Evolutionary conservation across 306 rosid species (phyloP).

Genomic region (Malus sylvestris): DNA sequence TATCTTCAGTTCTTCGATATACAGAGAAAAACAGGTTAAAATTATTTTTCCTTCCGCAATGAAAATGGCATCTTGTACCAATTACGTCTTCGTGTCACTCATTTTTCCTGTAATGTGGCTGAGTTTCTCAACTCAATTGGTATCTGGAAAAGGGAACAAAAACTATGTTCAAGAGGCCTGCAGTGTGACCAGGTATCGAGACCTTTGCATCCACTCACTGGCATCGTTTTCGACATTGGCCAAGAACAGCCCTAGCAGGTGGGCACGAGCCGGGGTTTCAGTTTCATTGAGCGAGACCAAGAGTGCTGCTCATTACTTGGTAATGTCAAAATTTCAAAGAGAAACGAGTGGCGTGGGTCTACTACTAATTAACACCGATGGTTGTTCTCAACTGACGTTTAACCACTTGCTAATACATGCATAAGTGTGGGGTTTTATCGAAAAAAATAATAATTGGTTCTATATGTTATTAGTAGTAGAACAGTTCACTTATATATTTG

Average conservation of each 20-base stretch:
- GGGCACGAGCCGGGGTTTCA: slow-evolving; percentile 69
- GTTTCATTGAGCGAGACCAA: slow-evolving; percentile 48
- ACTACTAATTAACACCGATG: too few species aligned
- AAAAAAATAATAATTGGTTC: too few species aligned
- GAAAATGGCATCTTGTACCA: neutral
- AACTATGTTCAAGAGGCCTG: slow-evolving; percentile 53
- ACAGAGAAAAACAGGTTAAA: neutral
- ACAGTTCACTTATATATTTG: neutral
- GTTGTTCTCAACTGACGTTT: too few species aligned
- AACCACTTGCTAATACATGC: too few species aligned
- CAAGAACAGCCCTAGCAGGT: slow-evolving; percentile 44
- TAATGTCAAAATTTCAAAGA: neutral
- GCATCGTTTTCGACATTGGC: slow-evolving; percentile 40
- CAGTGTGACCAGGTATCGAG: slow-evolving; percentile 41
- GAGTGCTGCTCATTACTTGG: slow-evolving; percentile 20
- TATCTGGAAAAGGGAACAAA: slow-evolving; percentile 17
- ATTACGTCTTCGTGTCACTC: slow-evolving; percentile 1
- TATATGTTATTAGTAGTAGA: neutral
- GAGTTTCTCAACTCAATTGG: slow-evolving; percentile 5
- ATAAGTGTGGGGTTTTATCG: neutral
- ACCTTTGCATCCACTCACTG: slow-evolving; percentile 43
- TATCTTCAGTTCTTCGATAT: neutral
- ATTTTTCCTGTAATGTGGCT: slow-evolving; percentile 15
- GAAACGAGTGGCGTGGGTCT: too few species aligned
- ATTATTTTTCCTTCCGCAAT: neutral